A percentile compares a stretch with the other conserved stretches of the same genome.
These are phyloP conservation scores for Dichotomopilus funicola DNA, from an alignment of 2,329 filamentous ascomycete genomes.

Conservation along the genomic window DNA sequence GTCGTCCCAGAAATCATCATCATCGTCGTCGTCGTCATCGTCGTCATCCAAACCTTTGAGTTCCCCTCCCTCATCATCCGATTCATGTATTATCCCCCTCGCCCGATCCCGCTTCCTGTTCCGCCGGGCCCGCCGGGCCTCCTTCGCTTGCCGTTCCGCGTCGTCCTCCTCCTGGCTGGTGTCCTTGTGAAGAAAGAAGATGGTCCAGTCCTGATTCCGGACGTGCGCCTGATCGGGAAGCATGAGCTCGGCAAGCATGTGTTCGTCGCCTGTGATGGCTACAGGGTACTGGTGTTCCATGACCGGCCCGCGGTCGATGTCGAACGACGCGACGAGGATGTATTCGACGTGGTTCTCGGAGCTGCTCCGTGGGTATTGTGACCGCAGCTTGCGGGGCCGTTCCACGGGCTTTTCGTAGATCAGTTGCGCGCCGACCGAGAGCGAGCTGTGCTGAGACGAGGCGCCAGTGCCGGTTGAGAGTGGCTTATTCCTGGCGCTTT, in stretches of 20 bases:
- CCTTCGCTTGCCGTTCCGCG: conserved; percentile 54
- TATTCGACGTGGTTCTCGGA: conserved; percentile 96
- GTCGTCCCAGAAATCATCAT: conserved; percentile 44
- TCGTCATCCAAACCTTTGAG: conserved; percentile 38
- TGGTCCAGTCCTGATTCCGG: conserved; percentile 95
- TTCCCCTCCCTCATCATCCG: conserved; percentile 45
- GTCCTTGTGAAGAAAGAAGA: conserved; percentile 98
- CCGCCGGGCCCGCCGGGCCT: conserved; percentile 45
- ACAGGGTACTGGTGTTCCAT: conserved; percentile 99
- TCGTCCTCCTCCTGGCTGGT: conserved; percentile 77
- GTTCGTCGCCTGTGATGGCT: conserved; percentile 91
- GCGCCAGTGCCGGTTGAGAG: conserved; percentile 49
- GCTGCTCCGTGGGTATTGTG: conserved; percentile 68
- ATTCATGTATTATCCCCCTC: conserved; percentile 34
- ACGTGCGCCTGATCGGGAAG: conserved; percentile 93
- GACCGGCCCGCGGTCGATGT: conserved; percentile 89
- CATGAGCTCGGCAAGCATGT: conserved; percentile 98
- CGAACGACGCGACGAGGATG: conserved; percentile 93
- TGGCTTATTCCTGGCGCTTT: conserved; percentile 54
- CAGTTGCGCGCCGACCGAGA: conserved; percentile 41
- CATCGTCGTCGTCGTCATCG: conserved; percentile 44
- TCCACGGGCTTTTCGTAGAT: conserved; percentile 45
- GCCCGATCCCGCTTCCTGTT: conserved; percentile 44
- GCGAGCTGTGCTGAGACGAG: conserved; percentile 53
- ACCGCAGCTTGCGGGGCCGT: conserved; percentile 54